Conservation (phyloP, 148 eudicot genomes). For the Chenopodium formosanum region DNA sequence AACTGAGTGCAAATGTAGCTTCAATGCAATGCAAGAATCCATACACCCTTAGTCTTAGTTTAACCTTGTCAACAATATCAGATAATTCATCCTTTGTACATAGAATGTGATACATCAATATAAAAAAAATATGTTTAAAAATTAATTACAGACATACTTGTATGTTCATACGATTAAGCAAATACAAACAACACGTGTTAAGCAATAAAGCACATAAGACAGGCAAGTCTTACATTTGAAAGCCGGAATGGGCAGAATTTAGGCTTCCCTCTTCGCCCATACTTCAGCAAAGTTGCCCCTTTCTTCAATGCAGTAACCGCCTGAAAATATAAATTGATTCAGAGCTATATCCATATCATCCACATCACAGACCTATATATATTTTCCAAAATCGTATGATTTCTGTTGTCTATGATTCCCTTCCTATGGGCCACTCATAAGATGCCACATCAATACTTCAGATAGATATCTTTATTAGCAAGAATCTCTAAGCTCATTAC, state of each 20-base stretch:
- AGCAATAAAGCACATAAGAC: background rate
- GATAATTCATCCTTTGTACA: background rate
- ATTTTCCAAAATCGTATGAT: background rate
- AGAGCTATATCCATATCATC: background rate
- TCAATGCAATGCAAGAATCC: background rate
- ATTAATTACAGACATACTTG: too few relatives aligned
- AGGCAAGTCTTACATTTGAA: slow-evolving; percentile 56
- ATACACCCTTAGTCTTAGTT: background rate
- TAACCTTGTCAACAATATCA: background rate
- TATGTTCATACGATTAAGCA: too few relatives aligned
- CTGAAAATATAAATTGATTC: slow-evolving; percentile 28
- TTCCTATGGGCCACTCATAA: background rate
- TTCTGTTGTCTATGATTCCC: background rate
- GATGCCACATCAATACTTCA: background rate
- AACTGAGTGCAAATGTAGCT: background rate
- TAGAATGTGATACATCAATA: background rate
- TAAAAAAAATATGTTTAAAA: background rate
- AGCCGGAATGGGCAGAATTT: slow-evolving; percentile 83
- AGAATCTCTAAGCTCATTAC: background rate
- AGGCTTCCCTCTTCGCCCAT: slow-evolving; percentile 89
- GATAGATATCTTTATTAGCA: background rate
- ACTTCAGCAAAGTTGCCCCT: slow-evolving; percentile 76
- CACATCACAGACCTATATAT: background rate
- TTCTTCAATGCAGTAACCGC: slow-evolving; percentile 85
- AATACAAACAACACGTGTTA: background rate